Base-by-base conservation (phyloP, 2,329 filamentous ascomycete species). In the Botryotinia narcissicola region DNA sequence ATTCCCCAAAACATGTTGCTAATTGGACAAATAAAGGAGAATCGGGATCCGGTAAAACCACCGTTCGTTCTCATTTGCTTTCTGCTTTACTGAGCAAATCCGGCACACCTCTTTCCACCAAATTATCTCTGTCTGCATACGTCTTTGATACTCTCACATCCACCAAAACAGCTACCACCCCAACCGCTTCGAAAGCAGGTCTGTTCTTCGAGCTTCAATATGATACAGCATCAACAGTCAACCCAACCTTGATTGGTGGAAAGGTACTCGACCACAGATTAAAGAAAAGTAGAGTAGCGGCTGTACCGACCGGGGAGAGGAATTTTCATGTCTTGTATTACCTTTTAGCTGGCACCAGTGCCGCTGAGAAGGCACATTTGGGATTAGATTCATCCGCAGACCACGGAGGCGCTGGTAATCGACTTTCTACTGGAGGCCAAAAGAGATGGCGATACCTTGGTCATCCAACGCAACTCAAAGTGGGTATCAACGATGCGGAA, bases 321-420 rank as follows among this genome's bases (percentile, higher is more conserved):
- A 98, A 96, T 82, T 98, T 98, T 81, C 96, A 99, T 83, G 89
- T 97, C 40, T 86, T 99, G 14, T 99, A 99, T 85, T 99, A 99
- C 82, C 89, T 99, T 6, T 85, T 99, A 44, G 92, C 95, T 0
- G 96, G 96, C 73, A 98, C 96, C 20, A 98, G 94, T 79, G 87
- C 90, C 5, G 93, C 94, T 5, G 96, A 99, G 82, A 98, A 95
- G 85, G 82, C 91, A 20, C 96, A 99, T 86, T 85, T 99, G 63
- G 90, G 90, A 44, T 85, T 93, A 16, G 80, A 81, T 44, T 73
- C 73, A 20, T 57, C 74, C 14, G 75, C 76, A 4, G 81, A 84
- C 9, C 83, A 82, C 9, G 70, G 62, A 37, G 75, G 74, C 9
- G 71, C 72, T 48, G 86, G 85, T 9, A 86, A 87, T 75, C 84